A percentile compares a stretch with the other conserved stretches of the same genome.
These are phyloP conservation scores for Rostrohypoxylon terebratum DNA, from an alignment of 495 filamentous ascomycete genomes.

Conservation along the genomic window DNA sequence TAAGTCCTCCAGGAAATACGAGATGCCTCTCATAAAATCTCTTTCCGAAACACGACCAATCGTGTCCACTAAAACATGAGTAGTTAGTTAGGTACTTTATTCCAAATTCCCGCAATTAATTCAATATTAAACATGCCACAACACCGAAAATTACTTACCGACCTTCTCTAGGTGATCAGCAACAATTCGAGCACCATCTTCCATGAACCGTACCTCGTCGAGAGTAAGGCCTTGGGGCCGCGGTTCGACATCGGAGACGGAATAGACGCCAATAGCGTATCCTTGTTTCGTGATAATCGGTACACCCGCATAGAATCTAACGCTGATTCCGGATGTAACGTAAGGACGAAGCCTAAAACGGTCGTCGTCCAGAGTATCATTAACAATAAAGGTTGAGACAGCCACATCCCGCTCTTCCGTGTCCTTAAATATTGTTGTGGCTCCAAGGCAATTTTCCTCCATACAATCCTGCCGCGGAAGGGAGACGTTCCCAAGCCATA, in stretches of 20 bases:
- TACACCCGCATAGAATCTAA: conserved; percentile 72
- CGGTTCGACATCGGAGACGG: conserved; percentile 70
- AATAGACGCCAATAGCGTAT: conserved; percentile 78
- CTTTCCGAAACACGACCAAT: conserved; percentile 42
- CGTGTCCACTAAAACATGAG: conserved; percentile 29
- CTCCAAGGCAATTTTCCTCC: conserved; percentile 38
- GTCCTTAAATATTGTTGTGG: conserved; percentile 30
- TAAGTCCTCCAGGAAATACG: conserved; percentile 44
- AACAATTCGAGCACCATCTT: conserved; percentile 64
- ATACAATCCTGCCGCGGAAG: conserved; percentile 44
- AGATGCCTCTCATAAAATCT: conserved; percentile 45
- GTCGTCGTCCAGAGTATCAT: conserved; percentile 42
- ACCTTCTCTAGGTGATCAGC: conserved; percentile 71
- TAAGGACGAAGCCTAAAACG: conserved; percentile 43
- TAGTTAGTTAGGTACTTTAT: conserved; percentile 18
- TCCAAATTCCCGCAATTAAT: conserved; percentile 5
- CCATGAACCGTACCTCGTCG: conserved; percentile 57
- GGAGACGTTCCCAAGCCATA: conserved; percentile 46
- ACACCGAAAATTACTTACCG: conserved; percentile 28
- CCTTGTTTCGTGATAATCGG: conserved; percentile 74
- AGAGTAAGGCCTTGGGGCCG: conserved; percentile 55
- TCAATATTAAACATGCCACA: conserved; percentile 45
- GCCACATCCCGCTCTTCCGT: conserved; percentile 27
- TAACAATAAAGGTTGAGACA: conserved; percentile 34
- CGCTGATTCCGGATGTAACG: conserved; percentile 34